These are phyloP conservation scores for Candida patagonica DNA, from an alignment of 805 yeast species.

Conservation along the genomic window DNA sequence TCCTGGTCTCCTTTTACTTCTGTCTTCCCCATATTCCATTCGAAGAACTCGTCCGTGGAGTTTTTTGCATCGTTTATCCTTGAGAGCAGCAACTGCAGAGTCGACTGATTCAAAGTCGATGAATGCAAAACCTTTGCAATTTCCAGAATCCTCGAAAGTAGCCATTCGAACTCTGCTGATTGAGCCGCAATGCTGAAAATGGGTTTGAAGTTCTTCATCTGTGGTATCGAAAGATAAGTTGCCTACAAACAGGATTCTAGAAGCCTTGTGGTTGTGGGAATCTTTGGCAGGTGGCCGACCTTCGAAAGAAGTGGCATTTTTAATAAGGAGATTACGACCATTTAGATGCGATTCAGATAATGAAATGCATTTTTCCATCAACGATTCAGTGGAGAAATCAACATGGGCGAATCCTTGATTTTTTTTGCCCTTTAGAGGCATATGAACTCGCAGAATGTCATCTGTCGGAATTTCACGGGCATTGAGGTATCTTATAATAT, in stretches of 20 bases:
- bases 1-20: conserved; percentile 51
- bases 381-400: conserved; percentile 57
- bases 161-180: conserved; percentile 86
- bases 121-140: conserved; percentile 94
- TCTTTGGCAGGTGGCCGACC: conserved; percentile 70
- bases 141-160: conserved; percentile 93
- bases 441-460: conserved; percentile 65
- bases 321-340: conserved; percentile 80
- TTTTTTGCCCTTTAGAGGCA: conserved; percentile 63
- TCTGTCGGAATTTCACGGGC: conserved; percentile 45
- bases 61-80: conserved; percentile 55
- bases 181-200: conserved; percentile 87
- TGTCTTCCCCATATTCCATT: conserved; percentile 91
- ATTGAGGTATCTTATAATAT: conserved; percentile 53
- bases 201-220: conserved; percentile 63
- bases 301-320: conserved; percentile 68
- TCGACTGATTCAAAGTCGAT: conserved; percentile 73
- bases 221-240: conserved; percentile 89
- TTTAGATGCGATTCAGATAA: conserved; percentile 66
- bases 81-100: conserved; percentile 76
- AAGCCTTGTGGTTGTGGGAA: conserved; percentile 56
- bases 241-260: conserved; percentile 84
- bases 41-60: conserved; percentile 68
- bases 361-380: conserved; percentile 51
- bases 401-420: conserved; percentile 73